Conservation (phyloP, 1,284 basidiomycete species). For the Mycosarcoma mackinlayi region DNA sequence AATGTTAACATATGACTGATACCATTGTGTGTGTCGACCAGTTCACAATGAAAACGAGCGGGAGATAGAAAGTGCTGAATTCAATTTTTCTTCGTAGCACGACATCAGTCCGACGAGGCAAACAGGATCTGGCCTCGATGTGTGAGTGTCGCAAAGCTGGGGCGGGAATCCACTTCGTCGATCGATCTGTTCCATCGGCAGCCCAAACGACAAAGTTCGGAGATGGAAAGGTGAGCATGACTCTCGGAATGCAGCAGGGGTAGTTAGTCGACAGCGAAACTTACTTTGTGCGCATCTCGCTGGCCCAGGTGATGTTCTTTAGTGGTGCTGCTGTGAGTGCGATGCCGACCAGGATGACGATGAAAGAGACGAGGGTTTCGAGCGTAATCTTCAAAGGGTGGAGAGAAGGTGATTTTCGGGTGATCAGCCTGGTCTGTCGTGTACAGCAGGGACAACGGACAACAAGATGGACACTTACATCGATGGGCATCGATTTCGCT, state of each 20-base stretch:
- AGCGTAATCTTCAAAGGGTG: slow-evolving; percentile 75
- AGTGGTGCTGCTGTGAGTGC: slow-evolving; percentile 77
- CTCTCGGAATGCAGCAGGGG: background rate
- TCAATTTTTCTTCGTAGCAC: no score
- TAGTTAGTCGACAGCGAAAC: slow-evolving; percentile 8
- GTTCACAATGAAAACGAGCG: no score
- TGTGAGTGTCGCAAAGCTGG: slow-evolving; percentile 78
- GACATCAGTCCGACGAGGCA: slow-evolving; percentile 24
- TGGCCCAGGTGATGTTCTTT: slow-evolving; percentile 86
- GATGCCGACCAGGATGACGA: slow-evolving; percentile 78
- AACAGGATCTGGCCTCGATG: slow-evolving; percentile 73
- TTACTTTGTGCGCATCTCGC: slow-evolving; percentile 84
- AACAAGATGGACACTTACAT: slow-evolving; percentile 30
- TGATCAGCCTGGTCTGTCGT: background rate
- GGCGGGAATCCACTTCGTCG: slow-evolving; percentile 81
- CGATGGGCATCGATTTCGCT: slow-evolving; percentile 43
- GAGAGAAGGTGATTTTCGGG: background rate
- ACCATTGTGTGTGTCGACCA: no score
- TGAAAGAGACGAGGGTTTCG: slow-evolving; percentile 76
- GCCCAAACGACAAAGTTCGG: background rate
- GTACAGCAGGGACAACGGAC: background rate
- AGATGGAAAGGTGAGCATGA: background rate
- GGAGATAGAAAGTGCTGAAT: background rate
- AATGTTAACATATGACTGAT: no score
- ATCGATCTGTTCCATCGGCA: slow-evolving; percentile 77